Base-by-base conservation (phyloP, 2,329 filamentous ascomycete genomes). In the Ascochyta lentis region DNA sequence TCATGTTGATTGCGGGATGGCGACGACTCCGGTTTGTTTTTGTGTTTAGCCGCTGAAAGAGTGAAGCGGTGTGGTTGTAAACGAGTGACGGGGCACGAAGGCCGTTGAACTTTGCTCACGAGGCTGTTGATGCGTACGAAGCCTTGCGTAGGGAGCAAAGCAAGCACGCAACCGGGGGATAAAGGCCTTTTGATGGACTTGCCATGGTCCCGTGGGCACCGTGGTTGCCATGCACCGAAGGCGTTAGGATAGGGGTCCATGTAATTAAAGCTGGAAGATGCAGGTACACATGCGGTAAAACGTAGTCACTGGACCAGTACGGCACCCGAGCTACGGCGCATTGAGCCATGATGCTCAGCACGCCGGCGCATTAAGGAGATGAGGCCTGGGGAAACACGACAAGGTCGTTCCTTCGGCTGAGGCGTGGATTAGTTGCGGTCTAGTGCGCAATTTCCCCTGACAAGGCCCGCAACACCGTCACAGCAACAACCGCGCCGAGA, bases 41-140 rank as follows among this genome's bases (percentile, higher is more conserved):
- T 51, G 59, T 66, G 47, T 48, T 55, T 87, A 90, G 85, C 90
- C 89, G 90, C 90, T 92, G 80, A 93, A 92, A 77, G 90, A 91
- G 87, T 91, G 89, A 91, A 91, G 88, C 88, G 88, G 64, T 49
- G 54, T 60, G 60, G 43, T 49, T 35, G 46, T 56, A 72, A 75
- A 75, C 62, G 72, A 75, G 66, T 66, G 72, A 70, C 69, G 56
- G 50, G 73, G 72, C 72, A 69, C 70, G 62, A 69, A 64, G 68
- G 70, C 71, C 69, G 59, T 59, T 62, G 59, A 49, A 59, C 27
- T 63, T 70, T 70, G 68, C 64, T 61, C 65, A 67, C 68, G 68
- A 73, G 66, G 69, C 67, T 67, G 62, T 61, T 55, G 62, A 64
- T 66, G 64, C 63, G 67, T 70, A 66, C 65, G 66, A 62, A 68